Evolutionary conservation across 805 yeast genomes (phyloP), one percentile per base, ranked within the genome.

Genomic region (Cyberlindnera mycetangii): DNA sequence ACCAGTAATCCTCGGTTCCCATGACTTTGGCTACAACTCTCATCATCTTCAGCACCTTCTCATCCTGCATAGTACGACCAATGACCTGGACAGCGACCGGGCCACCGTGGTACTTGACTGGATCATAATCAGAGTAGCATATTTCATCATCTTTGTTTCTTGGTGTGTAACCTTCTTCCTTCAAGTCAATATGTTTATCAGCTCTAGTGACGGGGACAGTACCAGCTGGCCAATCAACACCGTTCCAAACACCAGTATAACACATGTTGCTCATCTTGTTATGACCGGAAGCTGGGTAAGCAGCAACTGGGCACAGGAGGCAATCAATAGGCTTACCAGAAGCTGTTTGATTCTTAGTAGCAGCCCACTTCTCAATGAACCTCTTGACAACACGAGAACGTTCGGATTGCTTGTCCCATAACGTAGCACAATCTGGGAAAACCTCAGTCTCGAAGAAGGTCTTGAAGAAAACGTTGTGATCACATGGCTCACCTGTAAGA

Each of bases 61-160:
- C 89, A 52, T 83, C 90, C 53, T 79, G 75, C 19, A 72, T 67
- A 41, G 78, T 70, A 45, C 70, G 69, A 15, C 84, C 79, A 4
- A 82, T 77, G 22, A 84, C 65, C 60, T 83, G 89, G n/a, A 83
- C 64, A 17, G 81, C 78, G 11, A 79, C 81, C 0, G 88, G 82
- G 42, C 81, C 77, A 6, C 81, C 83, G 50, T 78, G 71, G n/a
- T 35, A 35, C 38, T 35, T 35, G 4, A 15, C 38, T 15, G 30
- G 38, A 58, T 72, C 68, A 49, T 73, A 73, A 39, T 64, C 71
- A 1, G 83, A 73, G 50, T 78, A 72, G 61, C 78, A 81, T 36
- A 69, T 59, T 22, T 64, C 60, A 52, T 70, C 70, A 25, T 75
- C 20, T 3, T 3, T 15, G 30, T 71, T 17, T 64, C 68, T 34